Evolutionary conservation across 1,284 basidiomycete species (phyloP), one percentile per base, ranked within the genome.

Genomic region (Tilletia walkeri): DNA sequence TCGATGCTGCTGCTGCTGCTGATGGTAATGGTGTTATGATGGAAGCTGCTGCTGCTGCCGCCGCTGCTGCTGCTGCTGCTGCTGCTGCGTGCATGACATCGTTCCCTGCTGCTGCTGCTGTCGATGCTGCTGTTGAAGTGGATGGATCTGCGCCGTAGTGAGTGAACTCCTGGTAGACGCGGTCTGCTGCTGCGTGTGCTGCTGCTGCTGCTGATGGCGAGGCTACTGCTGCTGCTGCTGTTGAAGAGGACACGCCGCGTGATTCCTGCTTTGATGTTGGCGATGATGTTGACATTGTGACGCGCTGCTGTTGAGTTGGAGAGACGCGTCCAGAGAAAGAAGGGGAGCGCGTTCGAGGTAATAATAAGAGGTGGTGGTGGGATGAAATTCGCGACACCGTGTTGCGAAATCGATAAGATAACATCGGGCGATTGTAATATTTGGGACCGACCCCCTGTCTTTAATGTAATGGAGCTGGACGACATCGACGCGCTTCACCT

Each of bases 151-250:
- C 36, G 20, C 18, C 24, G 36, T 61, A 36, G 56, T 61, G 20
- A 4, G 56, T 61, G 56, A 61, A 61, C 4, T 61, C 56, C 18
- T 61, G 56, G 56, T 61, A 61, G 16, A 61, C 56, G 56, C 56
- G 56, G 18, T 61, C 56, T 24, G 56, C 56, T 16, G 56, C 56
- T 24, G 56, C 56, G 20, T 16, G 30, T 30, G 56, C 56, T 24
- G 56, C 56, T 16, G 56, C 56, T 61, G 56, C 56, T 16, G 56
- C 20, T 18, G 56, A 61, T 9, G 56, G 30, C 56, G 56, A 61
- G 6, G 56, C 5, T 18, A 2, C 56, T 18, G 20, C 56, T n/a
- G 50, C 50, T 53, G 50, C 18, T 53, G 50, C n/a, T 30, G 50
- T 20, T 53, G 50, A 30, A 30, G 24, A 30, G 24, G 24, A 30